Evolutionary conservation across 495 filamentous ascomycete species (phyloP), one percentile per base, ranked within the genome.

Genomic region (Penicillium nucicola): DNA sequence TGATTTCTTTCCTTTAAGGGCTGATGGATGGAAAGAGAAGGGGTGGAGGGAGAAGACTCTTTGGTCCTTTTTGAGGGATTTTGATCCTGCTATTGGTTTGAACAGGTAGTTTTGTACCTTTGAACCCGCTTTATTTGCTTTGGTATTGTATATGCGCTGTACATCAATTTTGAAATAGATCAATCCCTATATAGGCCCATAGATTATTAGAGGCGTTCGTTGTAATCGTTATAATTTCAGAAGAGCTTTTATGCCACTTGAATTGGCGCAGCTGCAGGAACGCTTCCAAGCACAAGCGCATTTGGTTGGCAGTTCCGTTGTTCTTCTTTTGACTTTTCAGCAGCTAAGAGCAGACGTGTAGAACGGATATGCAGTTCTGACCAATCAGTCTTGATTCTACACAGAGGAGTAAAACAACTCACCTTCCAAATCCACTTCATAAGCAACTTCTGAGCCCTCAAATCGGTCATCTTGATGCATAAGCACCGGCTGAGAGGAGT

Each of bases 401-500:
- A 4, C 42, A 45, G 3, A 25, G 25, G 3, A 39, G n/a, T n/a
- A 32, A 12, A 34, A 19, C 2, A 25, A 65, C 70, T 35, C 63
- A 84, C 83, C 83, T 69, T 85, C 75, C 49, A 84, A 78, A 48
- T 78, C 70, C 19, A 88, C 60, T 18, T 77, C 75, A 60, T 87
- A 87, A 39, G 65, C 74, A n/a, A 81, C 78, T n/a, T 75, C 65
- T 15, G 68, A 58, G 39, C 84, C 79, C 38, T 88, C 84, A 48
- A 82, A 77, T 13, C 47, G 68, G 17, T 69, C 66, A 11, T 81
- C 52, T 23, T 50, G 23, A 22, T 52, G 49, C 25, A 52, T 25
- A 23, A 85, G 64, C 17, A 85, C 34, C 37, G 70, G 63, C 46
- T 61, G 44, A 17, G 52, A 30, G 20, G 50, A 45, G 37, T 60